Percentiles rank a stretch among this genome's conserved stretches.
phyloP scores from a whole-genome alignment of 441 rosid species.

The Brassica balearica region DNA sequence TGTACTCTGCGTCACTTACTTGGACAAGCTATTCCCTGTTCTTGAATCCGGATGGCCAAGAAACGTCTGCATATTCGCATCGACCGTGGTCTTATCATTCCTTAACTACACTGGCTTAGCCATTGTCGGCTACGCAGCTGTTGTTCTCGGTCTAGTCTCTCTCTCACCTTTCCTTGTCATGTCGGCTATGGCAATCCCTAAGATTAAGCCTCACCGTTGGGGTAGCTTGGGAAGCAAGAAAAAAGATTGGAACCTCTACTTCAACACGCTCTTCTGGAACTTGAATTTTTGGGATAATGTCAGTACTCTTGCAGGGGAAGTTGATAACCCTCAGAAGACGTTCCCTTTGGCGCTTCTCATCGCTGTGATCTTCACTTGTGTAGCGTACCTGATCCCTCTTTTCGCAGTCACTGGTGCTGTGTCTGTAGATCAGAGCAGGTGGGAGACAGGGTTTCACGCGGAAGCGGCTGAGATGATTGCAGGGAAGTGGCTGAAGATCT shows the following conservation, averaged over 20 bases:
- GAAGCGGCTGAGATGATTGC: slow-evolving; percentile 59
- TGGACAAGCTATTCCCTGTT: slow-evolving; percentile 57
- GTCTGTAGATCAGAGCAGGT: slow-evolving; percentile 49
- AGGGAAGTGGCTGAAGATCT: slow-evolving; percentile 64
- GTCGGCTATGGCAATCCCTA: slow-evolving; percentile 73
- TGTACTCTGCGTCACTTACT: slow-evolving; percentile 68
- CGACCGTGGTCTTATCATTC: slow-evolving; percentile 60
- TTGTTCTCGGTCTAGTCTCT: slow-evolving; percentile 63
- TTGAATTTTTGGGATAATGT: slow-evolving; percentile 88
- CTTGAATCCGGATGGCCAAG: slow-evolving; percentile 70
- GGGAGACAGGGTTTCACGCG: slow-evolving; percentile 63
- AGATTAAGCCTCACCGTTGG: slow-evolving; percentile 74
- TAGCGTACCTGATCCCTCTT: slow-evolving; percentile 74
- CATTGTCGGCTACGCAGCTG: slow-evolving; percentile 69
- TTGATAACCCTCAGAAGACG: slow-evolving; percentile 69
- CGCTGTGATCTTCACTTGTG: slow-evolving; percentile 65
- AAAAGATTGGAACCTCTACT: slow-evolving; percentile 76
- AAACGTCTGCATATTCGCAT: slow-evolving; percentile 50
- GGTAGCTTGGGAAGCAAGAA: slow-evolving; percentile 60
- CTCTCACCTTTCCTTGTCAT: slow-evolving; percentile 71
- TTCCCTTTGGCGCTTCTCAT: slow-evolving; percentile 66
- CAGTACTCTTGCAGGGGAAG: slow-evolving; percentile 88
- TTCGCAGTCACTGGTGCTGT: slow-evolving; percentile 72
- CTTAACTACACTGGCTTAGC: slow-evolving; percentile 69
- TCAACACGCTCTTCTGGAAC: slow-evolving; percentile 91